Evolutionary conservation across 2,329 filamentous ascomycete species (phyloP).

Genomic region (Daldinia eschscholtzii): DNA sequence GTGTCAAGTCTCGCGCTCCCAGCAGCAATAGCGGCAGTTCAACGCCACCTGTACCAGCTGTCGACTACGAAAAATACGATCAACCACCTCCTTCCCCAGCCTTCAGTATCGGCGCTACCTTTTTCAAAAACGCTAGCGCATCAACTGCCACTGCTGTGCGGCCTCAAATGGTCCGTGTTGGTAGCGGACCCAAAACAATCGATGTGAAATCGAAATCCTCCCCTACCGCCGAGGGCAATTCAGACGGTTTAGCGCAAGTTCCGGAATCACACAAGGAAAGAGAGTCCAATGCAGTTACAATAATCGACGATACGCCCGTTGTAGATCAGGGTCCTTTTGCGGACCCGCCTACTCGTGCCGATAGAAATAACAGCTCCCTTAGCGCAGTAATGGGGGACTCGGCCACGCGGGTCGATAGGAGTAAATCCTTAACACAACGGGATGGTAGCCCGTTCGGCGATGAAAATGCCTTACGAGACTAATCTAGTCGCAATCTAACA

Average conservation of each 20-base stretch:
- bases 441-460: conserved; percentile 52
- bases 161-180: conserved; percentile 72
- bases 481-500: conserved; percentile 32
- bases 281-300: conserved; percentile 61
- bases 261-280: conserved; percentile 40
- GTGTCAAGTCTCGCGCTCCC: conserved; percentile 79
- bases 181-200: conserved; percentile 59
- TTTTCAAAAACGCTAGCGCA: conserved; percentile 73
- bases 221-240: conserved; percentile 32
- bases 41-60: conserved; percentile 78
- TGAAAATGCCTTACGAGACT: conserved; percentile 52
- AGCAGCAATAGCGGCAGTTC: conserved; percentile 64
- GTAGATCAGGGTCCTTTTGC: conserved; percentile 71
- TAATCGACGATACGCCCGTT: conserved; percentile 64
- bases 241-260: neutral
- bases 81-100: conserved; percentile 60
- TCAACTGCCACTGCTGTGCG: conserved; percentile 68
- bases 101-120: conserved; percentile 77
- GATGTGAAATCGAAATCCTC: conserved; percentile 50
- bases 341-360: conserved; percentile 61
- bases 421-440: conserved; percentile 45
- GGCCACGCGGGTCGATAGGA: conserved; percentile 56
- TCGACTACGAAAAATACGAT: conserved; percentile 74
- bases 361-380: conserved; percentile 61
- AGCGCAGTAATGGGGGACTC: conserved; percentile 70